Percentiles rank a stretch among this genome's conserved stretches.
These are phyloP conservation scores for Malassezia globosa DNA, from an alignment of 1,284 basidiomycete species.

Conservation along the genomic window DNA sequence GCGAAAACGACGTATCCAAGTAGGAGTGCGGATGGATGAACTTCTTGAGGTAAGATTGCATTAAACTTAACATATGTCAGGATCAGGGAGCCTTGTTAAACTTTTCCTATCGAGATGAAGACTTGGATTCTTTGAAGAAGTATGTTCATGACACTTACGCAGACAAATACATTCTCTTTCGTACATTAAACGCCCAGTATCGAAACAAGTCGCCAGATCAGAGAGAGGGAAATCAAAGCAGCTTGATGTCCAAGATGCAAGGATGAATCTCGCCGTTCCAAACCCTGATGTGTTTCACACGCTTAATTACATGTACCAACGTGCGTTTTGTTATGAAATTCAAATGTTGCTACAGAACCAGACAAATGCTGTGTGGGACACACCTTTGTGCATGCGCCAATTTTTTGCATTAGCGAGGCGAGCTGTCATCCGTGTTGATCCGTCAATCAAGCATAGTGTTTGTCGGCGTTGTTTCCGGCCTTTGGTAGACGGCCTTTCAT, in stretches of 20 bases:
- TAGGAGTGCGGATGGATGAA: conserved; percentile 73
- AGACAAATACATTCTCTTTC: conserved; percentile 25
- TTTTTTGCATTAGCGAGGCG: conserved; percentile 11
- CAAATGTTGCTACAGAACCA: not conserved
- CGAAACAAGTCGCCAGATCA: not conserved
- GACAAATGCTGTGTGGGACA: not conserved
- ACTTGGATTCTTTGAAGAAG: conserved; percentile 60
- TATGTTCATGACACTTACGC: conserved; percentile 29
- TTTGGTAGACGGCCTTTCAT: conserved; percentile 6
- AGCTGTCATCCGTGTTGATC: conserved; percentile 15
- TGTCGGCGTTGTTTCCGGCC: conserved; percentile 5
- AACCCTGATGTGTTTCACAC: conserved; percentile 22
- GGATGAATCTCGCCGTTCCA: not conserved
- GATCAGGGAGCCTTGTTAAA: conserved; percentile 64
- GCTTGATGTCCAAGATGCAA: not conserved
- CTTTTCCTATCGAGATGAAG: conserved; percentile 62
- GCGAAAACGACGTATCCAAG: conserved; percentile 56
- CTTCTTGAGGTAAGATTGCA: conserved; percentile 63
- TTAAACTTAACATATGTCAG: conserved; percentile 48
- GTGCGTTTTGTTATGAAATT: conserved; percentile 2
- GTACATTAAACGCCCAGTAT: conserved; percentile 1
- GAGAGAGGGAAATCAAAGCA: conserved; percentile 4
- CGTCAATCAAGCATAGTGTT: conserved; percentile 10
- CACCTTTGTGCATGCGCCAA: conserved; percentile 1
- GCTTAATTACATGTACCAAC: conserved; percentile 14